These are phyloP conservation scores for Periglandula ipomoeae DNA, from an alignment of 2,329 filamentous ascomycete species.

Conservation along the genomic window DNA sequence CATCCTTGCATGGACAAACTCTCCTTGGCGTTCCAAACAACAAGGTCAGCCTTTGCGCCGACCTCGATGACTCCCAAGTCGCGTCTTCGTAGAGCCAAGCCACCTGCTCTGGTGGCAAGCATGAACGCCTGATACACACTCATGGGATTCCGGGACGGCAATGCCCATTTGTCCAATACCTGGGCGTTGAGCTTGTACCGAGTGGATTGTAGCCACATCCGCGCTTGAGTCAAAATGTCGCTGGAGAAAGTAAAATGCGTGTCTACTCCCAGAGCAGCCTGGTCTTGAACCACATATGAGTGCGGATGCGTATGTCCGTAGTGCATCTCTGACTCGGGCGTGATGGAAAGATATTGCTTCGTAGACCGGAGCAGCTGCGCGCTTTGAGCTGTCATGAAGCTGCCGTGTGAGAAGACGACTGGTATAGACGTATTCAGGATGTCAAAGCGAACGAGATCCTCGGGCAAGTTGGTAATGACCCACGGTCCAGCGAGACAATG, in stretches of 20 bases:
- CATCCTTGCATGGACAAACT: slow-evolving; percentile 43
- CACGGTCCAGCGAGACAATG: slow-evolving; percentile 14
- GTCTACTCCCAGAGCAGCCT: slow-evolving; percentile 44
- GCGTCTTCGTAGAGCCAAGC: slow-evolving; percentile 36
- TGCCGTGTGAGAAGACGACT: slow-evolving; percentile 40
- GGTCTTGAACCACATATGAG: slow-evolving; percentile 36
- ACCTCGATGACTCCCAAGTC: slow-evolving; percentile 40
- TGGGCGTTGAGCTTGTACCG: slow-evolving; percentile 30
- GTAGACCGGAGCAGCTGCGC: slow-evolving; percentile 33
- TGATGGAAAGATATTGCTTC: slow-evolving; percentile 47
- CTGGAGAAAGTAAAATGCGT: slow-evolving; percentile 43
- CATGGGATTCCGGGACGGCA: slow-evolving; percentile 36
- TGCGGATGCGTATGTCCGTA: slow-evolving; percentile 43
- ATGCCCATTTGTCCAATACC: slow-evolving; percentile 28
- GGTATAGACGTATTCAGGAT: not conserved
- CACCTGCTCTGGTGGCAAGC: slow-evolving; percentile 43
- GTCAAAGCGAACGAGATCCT: slow-evolving; percentile 23
- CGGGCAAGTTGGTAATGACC: slow-evolving; percentile 28
- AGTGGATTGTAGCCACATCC: slow-evolving; percentile 41
- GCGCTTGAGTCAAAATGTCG: slow-evolving; percentile 42
- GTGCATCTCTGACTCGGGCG: slow-evolving; percentile 50
- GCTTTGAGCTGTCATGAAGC: slow-evolving; percentile 31
- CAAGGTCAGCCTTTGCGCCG: slow-evolving; percentile 40
- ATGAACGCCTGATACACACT: slow-evolving; percentile 43
- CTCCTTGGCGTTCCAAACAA: slow-evolving; percentile 38